phyloP scores from a whole-genome alignment of 2,329 filamentous ascomycete genomes.

The Exophiala xenobiotica region DNA sequence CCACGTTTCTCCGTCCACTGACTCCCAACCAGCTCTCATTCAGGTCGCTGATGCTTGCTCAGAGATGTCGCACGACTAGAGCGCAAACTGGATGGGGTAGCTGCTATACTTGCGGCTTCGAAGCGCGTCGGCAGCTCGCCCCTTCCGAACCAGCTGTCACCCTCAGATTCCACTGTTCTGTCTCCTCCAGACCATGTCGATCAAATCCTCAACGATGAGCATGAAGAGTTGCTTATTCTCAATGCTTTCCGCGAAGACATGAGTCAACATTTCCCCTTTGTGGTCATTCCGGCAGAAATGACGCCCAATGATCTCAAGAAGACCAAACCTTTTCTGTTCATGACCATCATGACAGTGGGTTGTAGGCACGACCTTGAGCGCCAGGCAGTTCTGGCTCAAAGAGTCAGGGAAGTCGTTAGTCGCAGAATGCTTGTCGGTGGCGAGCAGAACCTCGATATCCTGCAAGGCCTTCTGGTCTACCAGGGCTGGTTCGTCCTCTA shows the following conservation, averaged over 20 bases:
- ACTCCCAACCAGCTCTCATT: too few species aligned
- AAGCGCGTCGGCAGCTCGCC: not conserved
- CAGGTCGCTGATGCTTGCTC: too few species aligned
- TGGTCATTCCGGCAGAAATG: conserved; percentile 25
- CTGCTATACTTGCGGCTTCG: conserved; percentile 29
- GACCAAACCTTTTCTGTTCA: conserved; percentile 38
- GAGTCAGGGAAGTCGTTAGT: conserved; percentile 34
- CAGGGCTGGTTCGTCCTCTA: conserved; percentile 36
- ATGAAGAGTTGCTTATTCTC: conserved; percentile 24
- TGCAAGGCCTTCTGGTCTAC: conserved; percentile 41
- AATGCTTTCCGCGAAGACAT: conserved; percentile 23
- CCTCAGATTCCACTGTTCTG: not conserved
- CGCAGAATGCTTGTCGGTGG: conserved; percentile 35
- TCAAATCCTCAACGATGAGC: conserved; percentile 5
- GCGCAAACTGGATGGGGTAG: conserved; percentile 34
- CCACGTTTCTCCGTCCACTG: too few species aligned
- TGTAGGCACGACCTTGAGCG: conserved; percentile 29
- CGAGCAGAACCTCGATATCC: conserved; percentile 40
- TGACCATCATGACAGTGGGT: conserved; percentile 35
- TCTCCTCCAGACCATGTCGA: conserved; percentile 9
- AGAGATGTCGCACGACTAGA: conserved; percentile 31
- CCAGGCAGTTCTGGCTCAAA: conserved; percentile 34
- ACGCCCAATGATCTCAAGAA: conserved; percentile 24
- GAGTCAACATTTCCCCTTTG: conserved; percentile 32
- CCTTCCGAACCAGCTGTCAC: not conserved